These are phyloP conservation scores for Umbelopsis sp. DNA, from an alignment of 192 early-diverging fungal genomes.

Conservation along the genomic window DNA sequence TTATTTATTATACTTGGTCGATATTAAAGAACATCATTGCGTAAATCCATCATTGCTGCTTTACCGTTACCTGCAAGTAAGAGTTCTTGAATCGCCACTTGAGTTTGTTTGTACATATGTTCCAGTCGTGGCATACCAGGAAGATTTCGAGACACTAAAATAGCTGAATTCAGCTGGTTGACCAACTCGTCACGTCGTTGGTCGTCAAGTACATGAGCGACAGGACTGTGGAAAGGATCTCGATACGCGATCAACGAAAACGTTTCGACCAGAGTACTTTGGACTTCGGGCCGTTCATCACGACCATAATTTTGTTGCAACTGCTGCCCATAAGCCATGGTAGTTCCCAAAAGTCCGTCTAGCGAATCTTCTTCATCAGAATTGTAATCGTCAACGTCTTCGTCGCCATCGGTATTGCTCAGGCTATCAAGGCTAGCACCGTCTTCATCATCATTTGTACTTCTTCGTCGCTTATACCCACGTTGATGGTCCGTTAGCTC, in stretches of 20 bases:
- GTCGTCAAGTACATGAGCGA: constrained; percentile 35
- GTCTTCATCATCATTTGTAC: constrained; percentile 10
- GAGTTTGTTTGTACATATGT: constrained; percentile 42
- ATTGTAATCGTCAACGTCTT: neutral
- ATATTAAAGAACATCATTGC: neutral
- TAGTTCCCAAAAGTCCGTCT: constrained; percentile 20
- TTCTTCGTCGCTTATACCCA: constrained; percentile 14
- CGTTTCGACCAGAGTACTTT: constrained; percentile 38
- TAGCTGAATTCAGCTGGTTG: constrained; percentile 65
- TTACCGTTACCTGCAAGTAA: constrained; percentile 34
- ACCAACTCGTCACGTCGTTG: constrained; percentile 57
- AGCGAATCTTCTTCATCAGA: constrained; percentile 19
- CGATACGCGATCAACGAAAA: constrained; percentile 80
- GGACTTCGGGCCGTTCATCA: constrained; percentile 17
- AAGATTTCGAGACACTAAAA: constrained; percentile 35
- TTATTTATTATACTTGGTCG: neutral
- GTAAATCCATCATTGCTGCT: constrained; percentile 42
- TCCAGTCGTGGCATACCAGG: constrained; percentile 38
- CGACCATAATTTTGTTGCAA: constrained; percentile 49
- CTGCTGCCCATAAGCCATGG: constrained; percentile 50
- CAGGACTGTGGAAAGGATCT: constrained; percentile 59
- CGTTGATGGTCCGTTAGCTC: neutral
- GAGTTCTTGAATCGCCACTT: constrained; percentile 34
- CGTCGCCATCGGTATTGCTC: neutral
- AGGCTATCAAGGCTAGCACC: neutral